A percentile compares a stretch with the other conserved stretches of the same genome.
These are phyloP conservation scores for Xylaria polymorpha DNA, from an alignment of 2,329 filamentous ascomycete species.

Conservation along the genomic window DNA sequence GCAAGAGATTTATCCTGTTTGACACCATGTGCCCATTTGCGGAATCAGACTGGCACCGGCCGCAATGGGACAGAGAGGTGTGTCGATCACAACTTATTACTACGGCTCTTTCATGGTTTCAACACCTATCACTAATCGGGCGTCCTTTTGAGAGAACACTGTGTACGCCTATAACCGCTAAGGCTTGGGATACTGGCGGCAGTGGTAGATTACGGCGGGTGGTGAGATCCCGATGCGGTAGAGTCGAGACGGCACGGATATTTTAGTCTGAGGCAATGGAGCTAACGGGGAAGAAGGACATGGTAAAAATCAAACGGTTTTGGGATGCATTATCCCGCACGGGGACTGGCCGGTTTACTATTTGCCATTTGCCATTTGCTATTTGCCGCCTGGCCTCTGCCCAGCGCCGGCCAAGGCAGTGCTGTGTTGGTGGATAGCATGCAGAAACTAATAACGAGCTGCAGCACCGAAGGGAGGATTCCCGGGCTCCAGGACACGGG, in stretches of 20 bases:
- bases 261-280: constrained; percentile 43
- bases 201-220: constrained; percentile 30
- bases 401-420: background rate
- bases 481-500: constrained; percentile 39
- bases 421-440: constrained; percentile 4
- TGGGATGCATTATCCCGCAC: constrained; percentile 45
- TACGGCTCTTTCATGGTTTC: constrained; percentile 10
- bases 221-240: constrained; percentile 37
- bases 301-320: constrained; percentile 48
- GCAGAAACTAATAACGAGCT: constrained; percentile 31
- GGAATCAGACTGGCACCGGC: constrained; percentile 18
- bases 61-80: constrained; percentile 9
- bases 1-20: constrained; percentile 18
- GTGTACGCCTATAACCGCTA: constrained; percentile 6
- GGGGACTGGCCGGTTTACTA: constrained; percentile 19
- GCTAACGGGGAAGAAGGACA: constrained; percentile 42
- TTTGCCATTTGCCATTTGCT: constrained; percentile 25
- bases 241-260: constrained; percentile 48
- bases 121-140: background rate
- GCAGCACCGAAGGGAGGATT: constrained; percentile 31
- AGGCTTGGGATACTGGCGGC: constrained; percentile 21
- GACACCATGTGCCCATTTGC: constrained; percentile 22
- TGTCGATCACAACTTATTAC: constrained; percentile 27
- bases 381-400: constrained; percentile 29
- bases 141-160: background rate